These are phyloP conservation scores for Tuber brumale DNA, from an alignment of 495 filamentous ascomycete species.

Conservation along the genomic window DNA sequence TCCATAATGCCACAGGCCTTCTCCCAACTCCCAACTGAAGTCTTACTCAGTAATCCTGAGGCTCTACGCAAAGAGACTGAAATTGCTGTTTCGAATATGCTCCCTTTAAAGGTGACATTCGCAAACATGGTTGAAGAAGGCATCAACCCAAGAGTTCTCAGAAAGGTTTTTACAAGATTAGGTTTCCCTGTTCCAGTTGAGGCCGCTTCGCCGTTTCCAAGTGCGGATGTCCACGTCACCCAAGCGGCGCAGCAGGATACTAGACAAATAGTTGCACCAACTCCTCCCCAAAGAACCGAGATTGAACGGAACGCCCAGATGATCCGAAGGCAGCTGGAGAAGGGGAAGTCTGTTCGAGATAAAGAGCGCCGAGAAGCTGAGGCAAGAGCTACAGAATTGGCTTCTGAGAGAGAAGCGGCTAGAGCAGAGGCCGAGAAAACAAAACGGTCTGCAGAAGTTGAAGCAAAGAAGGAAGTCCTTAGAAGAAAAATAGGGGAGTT, in stretches of 20 bases:
- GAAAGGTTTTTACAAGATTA: conserved; percentile 59
- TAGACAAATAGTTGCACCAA: not conserved
- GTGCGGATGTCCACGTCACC: conserved; percentile 28
- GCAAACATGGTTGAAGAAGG: conserved; percentile 65
- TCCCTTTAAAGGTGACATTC: conserved; percentile 59
- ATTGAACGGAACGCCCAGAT: conserved; percentile 35
- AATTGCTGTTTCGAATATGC: conserved; percentile 59
- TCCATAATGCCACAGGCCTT: not conserved
- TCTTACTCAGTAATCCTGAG: not conserved
- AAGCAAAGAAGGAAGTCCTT: conserved; percentile 53
- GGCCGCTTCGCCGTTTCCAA: conserved; percentile 26
- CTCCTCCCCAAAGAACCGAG: conserved; percentile 18
- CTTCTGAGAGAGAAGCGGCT: conserved; percentile 36
- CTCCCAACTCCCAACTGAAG: not conserved
- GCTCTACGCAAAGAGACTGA: conserved; percentile 62
- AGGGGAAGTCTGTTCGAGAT: conserved; percentile 27
- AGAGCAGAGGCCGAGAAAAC: conserved; percentile 37
- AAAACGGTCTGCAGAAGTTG: conserved; percentile 39
- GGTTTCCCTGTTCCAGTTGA: conserved; percentile 49
- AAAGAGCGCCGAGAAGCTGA: conserved; percentile 40
- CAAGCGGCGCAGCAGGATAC: conserved; percentile 23
- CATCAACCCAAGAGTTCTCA: conserved; percentile 57
- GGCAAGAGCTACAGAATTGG: conserved; percentile 36
- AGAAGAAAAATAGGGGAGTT: conserved; percentile 44
- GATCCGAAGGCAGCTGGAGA: conserved; percentile 36